Evolutionary conservation across 2,329 filamentous ascomycete genomes (phyloP), one percentile per base, ranked within the genome.

Genomic region (Nothophaeocryptopus gaeumannii): DNA sequence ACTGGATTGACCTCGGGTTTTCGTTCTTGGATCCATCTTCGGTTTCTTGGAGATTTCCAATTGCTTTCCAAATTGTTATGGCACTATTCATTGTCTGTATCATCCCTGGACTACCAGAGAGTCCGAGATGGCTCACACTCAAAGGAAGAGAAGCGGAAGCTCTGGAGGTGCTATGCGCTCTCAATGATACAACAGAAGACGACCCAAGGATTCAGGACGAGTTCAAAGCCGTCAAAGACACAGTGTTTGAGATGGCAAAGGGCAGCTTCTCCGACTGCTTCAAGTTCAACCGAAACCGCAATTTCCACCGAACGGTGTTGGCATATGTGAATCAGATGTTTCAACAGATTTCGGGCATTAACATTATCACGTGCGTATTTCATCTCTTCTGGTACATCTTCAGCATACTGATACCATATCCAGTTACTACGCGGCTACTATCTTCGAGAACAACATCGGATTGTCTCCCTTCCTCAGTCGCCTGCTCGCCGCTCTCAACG

Each of bases 61-160:
- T 82, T n/a, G 56, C 60, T 1, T 79, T 82, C 62, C 80, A 83
- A 63, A 79, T 80, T 55, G 59, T 80, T 31, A 77, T 82, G 45
- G 78, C 79, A 0, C 50, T 77, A 2, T 68, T 81, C 32, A 78
- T 81, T 20, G 67, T 78, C 40, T 60, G 53, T 13, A 70, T 75
- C 39, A 72, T 79, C 33, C 67, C 77, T 46, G 70, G 70, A 11
- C 68, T 82, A 1, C 79, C 79, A 9, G 80, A 83, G 32, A 80
- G 77, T 0, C 80, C 80, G 8, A 73, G 80, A 45, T 82, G 79
- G 77, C 61, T 70, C 14, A 62, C 66, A 26, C 47, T 68, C 26
- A 61, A 61, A 14, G 66, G 64, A 36, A 58, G 62, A 29, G 62
- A 68, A 45, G 53, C 73, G 7, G 63, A 63, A 32, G 68, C 68